Conservation (phyloP, 164 flowering plant species). For the Stephania yunnanensis region DNA sequence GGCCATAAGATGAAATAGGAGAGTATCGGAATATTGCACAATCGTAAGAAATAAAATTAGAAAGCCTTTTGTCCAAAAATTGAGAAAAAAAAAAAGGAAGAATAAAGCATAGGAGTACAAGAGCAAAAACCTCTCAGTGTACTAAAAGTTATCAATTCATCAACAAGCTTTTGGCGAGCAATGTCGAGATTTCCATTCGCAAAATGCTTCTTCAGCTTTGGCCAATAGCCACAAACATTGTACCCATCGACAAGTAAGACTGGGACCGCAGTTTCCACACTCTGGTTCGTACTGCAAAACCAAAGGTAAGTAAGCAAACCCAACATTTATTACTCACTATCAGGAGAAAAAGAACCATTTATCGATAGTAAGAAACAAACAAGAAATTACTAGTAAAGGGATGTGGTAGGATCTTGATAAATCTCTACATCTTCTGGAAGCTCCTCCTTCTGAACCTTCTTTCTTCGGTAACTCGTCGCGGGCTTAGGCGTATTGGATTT, state of each 20-base stretch:
- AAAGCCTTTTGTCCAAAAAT: not conserved
- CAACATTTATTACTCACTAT: not conserved
- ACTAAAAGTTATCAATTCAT: conserved; percentile 77
- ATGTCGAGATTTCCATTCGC: conserved; percentile 69
- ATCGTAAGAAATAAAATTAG: not conserved
- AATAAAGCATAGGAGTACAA: not conserved
- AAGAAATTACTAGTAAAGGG: conserved; percentile 67
- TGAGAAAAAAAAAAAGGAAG: not conserved
- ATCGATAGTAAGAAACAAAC: not conserved
- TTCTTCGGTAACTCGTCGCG: conserved; percentile 80
- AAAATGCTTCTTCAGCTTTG: conserved; percentile 89
- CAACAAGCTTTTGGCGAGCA: conserved; percentile 89
- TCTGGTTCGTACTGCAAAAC: conserved; percentile 65
- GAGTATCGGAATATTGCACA: not conserved
- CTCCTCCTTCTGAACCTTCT: conserved; percentile 73
- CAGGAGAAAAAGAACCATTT: not conserved
- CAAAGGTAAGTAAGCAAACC: conserved; percentile 12
- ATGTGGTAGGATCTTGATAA: conserved; percentile 64
- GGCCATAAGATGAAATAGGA: not conserved
- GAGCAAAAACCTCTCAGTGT: conserved; percentile 56
- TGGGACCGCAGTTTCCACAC: conserved; percentile 59
- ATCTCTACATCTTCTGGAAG: conserved; percentile 56
- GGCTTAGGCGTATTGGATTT: conserved; percentile 63
- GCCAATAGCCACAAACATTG: conserved; percentile 96
- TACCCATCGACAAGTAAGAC: conserved; percentile 99